phyloP scores from a whole-genome alignment of 1,284 basidiomycete species.

The Cutaneotrichosporon daszewskae region DNA sequence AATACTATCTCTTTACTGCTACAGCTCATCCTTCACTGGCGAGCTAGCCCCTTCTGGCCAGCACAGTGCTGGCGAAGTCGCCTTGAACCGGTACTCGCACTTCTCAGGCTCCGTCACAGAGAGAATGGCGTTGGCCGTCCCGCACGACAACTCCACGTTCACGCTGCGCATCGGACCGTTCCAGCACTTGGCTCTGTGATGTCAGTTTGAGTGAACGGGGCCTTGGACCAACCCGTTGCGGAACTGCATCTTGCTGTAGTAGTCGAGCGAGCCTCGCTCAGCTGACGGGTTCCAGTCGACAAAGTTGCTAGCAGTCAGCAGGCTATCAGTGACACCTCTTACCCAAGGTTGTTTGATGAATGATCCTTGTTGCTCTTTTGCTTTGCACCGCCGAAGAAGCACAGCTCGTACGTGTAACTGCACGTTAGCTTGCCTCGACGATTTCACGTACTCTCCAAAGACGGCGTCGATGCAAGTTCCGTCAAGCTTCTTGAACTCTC shows the following conservation, averaged over 20 bases:
- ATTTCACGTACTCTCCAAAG: slow-evolving; percentile 72
- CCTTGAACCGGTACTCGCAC: slow-evolving; percentile 89
- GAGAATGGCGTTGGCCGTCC: slow-evolving; percentile 74
- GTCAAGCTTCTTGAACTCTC: slow-evolving; percentile 95
- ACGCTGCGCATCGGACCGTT: slow-evolving; percentile 73
- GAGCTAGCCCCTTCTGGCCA: slow-evolving; percentile 51
- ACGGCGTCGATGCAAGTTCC: slow-evolving; percentile 73
- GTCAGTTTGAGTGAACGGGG: neutral
- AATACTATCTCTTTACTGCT: too few relatives aligned
- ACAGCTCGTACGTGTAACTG: slow-evolving; percentile 95
- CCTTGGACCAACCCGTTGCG: slow-evolving; percentile 56
- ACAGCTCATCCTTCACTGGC: slow-evolving; percentile 36
- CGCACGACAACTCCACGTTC: slow-evolving; percentile 76
- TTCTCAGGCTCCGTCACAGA: slow-evolving; percentile 88
- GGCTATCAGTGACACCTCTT: too few relatives aligned
- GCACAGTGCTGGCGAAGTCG: slow-evolving; percentile 84
- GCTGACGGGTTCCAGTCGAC: slow-evolving; percentile 64
- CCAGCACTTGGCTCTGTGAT: slow-evolving; percentile 73
- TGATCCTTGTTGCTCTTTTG: slow-evolving; percentile 86
- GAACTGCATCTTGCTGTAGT: slow-evolving; percentile 77
- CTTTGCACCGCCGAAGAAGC: slow-evolving; percentile 78
- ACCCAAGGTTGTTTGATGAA: slow-evolving; percentile 73
- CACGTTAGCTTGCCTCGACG: slow-evolving; percentile 9
- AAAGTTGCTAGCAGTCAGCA: too few relatives aligned
- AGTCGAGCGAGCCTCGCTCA: slow-evolving; percentile 59